These are phyloP conservation scores for Exophiala sp. DNA, from an alignment of 2,329 filamentous ascomycete species.

Conservation along the genomic window DNA sequence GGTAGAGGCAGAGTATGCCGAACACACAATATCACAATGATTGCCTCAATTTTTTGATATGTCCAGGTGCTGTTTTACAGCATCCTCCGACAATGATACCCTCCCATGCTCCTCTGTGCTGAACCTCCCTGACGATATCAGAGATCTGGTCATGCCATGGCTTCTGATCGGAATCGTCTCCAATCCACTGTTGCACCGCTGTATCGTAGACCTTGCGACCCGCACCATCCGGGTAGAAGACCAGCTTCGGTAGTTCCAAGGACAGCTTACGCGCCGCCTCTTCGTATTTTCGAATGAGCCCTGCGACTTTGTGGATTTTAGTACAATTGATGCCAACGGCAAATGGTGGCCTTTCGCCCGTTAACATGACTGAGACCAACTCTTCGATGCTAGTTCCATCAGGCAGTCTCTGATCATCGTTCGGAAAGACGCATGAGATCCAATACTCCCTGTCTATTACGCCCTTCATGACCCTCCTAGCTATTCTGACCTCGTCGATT, in stretches of 20 bases:
- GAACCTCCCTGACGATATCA: slow-evolving; percentile 29
- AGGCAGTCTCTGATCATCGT: slow-evolving; percentile 51
- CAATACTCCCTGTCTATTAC: slow-evolving; percentile 49
- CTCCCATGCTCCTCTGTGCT: slow-evolving; percentile 21
- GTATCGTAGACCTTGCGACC: slow-evolving; percentile 67
- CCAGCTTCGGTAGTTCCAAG: slow-evolving; percentile 48
- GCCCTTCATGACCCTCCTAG: slow-evolving; percentile 45
- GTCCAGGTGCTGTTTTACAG: slow-evolving; percentile 42
- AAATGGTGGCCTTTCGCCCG: slow-evolving; percentile 45
- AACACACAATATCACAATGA: slow-evolving; percentile 1
- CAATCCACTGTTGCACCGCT: slow-evolving; percentile 58
- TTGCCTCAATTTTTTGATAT: slow-evolving; percentile 34
- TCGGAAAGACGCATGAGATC: slow-evolving; percentile 62
- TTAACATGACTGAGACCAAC: slow-evolving; percentile 41
- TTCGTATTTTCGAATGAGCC: slow-evolving; percentile 31
- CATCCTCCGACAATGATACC: slow-evolving; percentile 44
- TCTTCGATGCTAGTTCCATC: slow-evolving; percentile 52
- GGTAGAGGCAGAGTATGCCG: too few relatives aligned
- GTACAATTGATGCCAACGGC: slow-evolving; percentile 67
- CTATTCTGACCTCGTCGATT: slow-evolving; percentile 59
- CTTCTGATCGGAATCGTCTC: slow-evolving; percentile 7
- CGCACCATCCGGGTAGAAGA: slow-evolving; percentile 67
- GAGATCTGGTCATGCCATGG: slow-evolving; percentile 35
- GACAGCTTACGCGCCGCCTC: slow-evolving; percentile 39
- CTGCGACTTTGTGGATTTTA: slow-evolving; percentile 34